Evolutionary conservation across 352 stramenopile species (phyloP).

Genomic region (Pythium aristosporum): DNA sequence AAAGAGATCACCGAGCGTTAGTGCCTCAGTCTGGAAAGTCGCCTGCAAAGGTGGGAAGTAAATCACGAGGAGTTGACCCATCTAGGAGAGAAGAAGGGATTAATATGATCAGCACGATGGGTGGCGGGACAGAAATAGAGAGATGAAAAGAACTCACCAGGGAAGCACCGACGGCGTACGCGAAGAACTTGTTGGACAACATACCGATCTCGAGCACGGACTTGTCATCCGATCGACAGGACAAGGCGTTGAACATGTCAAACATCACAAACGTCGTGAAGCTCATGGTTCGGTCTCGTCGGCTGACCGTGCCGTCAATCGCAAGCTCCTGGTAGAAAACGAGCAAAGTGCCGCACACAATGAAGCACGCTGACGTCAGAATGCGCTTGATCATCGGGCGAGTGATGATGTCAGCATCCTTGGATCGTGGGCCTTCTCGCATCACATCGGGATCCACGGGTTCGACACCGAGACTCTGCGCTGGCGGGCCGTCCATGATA

Average conservation of each 20-base stretch:
- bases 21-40: conserved; percentile 96
- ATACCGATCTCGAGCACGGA: conserved; percentile 92
- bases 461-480: conserved; percentile 85
- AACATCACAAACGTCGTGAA: conserved; percentile 99
- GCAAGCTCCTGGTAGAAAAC: conserved; percentile 85
- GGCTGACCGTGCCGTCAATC: conserved; percentile 89
- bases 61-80: conserved; percentile 95
- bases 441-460: conserved; percentile 84
- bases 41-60: conserved; percentile 96
- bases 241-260: conserved; percentile 98
- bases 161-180: conserved; percentile 91
- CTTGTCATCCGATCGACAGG: conserved; percentile 94
- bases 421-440: conserved; percentile 78
- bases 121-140: neutral
- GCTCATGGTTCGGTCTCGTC: conserved; percentile 96
- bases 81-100: conserved; percentile 23
- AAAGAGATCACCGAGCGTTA: conserved; percentile 91
- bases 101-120: neutral
- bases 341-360: conserved; percentile 76
- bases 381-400: conserved; percentile 65
- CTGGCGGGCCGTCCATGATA: conserved; percentile 94
- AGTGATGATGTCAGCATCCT: conserved; percentile 82
- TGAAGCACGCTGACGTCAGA: conserved; percentile 68
- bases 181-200: conserved; percentile 93
- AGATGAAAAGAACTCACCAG: conserved; percentile 40